phyloP scores from a whole-genome alignment of 768 basidiomycete genomes.

The Mycena amicta region DNA sequence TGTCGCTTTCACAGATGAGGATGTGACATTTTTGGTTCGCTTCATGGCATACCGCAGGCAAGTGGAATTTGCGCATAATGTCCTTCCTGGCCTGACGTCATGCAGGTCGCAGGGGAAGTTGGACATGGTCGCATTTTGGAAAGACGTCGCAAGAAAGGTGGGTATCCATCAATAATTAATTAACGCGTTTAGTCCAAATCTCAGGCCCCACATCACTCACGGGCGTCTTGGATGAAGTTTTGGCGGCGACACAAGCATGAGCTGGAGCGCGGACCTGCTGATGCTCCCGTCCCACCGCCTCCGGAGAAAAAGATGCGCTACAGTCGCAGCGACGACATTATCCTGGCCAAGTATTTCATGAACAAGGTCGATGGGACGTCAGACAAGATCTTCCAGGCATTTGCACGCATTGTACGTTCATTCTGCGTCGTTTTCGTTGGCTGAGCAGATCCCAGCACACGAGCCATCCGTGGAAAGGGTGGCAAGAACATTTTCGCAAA shows the following conservation, averaged over 20 bases:
- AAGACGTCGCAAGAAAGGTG: conserved; percentile 72
- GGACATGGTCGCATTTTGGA: conserved; percentile 81
- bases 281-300: conserved; percentile 71
- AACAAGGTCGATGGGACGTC: conserved; percentile 78
- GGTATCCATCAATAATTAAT: conserved; percentile 13
- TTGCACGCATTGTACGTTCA: conserved; percentile 63
- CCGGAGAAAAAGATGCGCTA: conserved; percentile 91
- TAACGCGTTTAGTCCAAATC: conserved; percentile 1
- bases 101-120: conserved; percentile 58
- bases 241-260: conserved; percentile 90
- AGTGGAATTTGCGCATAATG: conserved; percentile 21
- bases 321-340: conserved; percentile 74
- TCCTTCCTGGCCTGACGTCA: too few species aligned
- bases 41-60: conserved; percentile 81
- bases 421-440: conserved; percentile 6
- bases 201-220: conserved; percentile 87
- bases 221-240: conserved; percentile 94
- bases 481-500: conserved; percentile 88
- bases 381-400: conserved; percentile 82
- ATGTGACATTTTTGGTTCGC: conserved; percentile 73
- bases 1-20: conserved; percentile 85
- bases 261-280: conserved; percentile 62
- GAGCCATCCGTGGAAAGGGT: conserved; percentile 92
- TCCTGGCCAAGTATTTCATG: conserved; percentile 75
- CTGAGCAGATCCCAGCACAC: conserved; percentile 55